Conservation (phyloP, 78 protist genomes). For the Tieghemostelium lacteum region DNA sequence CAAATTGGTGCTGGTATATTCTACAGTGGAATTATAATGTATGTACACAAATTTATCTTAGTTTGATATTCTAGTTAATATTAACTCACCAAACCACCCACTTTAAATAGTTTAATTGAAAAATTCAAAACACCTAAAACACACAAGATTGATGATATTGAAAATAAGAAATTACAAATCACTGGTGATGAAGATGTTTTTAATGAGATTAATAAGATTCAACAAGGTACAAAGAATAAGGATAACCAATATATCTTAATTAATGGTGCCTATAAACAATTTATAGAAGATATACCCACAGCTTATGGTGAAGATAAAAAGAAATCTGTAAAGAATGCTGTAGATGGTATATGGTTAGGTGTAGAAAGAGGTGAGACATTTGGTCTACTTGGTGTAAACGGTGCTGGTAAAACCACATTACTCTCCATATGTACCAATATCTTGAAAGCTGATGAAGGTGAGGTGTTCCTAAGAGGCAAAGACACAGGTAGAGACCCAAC, state of each 20-base stretch:
- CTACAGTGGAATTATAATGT: no score
- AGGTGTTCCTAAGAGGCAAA: constrained; percentile 7
- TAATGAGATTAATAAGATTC: constrained; percentile 4
- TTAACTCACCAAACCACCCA: constrained; percentile 8
- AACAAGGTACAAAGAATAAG: neutral
- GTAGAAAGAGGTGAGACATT: constrained; percentile 74
- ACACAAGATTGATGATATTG: neutral
- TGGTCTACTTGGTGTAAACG: constrained; percentile 89
- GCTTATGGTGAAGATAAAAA: constrained; percentile 6
- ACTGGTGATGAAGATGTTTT: constrained; percentile 26
- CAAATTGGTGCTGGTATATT: constrained; percentile 17
- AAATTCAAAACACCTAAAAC: neutral
- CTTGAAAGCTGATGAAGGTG: constrained; percentile 56
- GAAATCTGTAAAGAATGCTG: constrained; percentile 29
- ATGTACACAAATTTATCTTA: no score
- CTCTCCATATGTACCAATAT: constrained; percentile 10
- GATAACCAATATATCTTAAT: constrained; percentile 11
- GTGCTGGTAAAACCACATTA: constrained; percentile 73
- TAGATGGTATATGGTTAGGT: constrained; percentile 51
- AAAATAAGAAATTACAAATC: neutral
- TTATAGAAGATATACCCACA: constrained; percentile 25
- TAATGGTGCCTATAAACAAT: constrained; percentile 40
- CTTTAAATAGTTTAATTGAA: constrained; percentile 25
- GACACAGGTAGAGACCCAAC: neutral
- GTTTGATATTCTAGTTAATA: no score